These are phyloP conservation scores for Medakamo hakoo DNA, from an alignment of 139 green algal genomes.

Conservation along the genomic window DNA sequence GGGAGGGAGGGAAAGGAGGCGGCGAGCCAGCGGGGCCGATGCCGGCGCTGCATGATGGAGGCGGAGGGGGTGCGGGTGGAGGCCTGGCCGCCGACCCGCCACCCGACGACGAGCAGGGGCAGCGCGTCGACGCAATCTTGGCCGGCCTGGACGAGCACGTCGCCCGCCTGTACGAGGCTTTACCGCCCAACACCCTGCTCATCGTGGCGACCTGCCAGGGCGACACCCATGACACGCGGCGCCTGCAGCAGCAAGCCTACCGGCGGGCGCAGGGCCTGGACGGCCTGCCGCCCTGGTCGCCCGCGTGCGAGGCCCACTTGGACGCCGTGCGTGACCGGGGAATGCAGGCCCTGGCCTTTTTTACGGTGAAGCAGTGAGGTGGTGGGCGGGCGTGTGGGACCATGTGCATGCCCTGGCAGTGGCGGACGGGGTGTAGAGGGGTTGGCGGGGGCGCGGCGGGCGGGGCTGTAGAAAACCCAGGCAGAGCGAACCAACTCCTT, in stretches of 20 bases:
- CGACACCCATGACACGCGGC: constrained; percentile 25
- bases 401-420: no score
- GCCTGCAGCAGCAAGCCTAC: constrained; percentile 35
- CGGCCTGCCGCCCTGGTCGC: constrained; percentile 25
- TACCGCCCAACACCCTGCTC: constrained; percentile 37
- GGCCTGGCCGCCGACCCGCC: background rate
- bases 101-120: background rate
- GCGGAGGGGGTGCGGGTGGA: background rate
- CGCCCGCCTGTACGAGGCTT: constrained; percentile 16
- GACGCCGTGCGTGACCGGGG: constrained; percentile 1
- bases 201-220: constrained; percentile 41
- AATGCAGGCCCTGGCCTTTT: constrained; percentile 25
- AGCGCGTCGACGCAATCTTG: constrained; percentile 16
- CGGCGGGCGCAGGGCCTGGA: constrained; percentile 23
- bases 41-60: background rate
- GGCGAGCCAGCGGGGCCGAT: background rate
- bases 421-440: no score
- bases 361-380: constrained; percentile 18
- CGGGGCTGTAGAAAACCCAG: no score
- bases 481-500: no score
- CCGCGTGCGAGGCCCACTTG: constrained; percentile 21
- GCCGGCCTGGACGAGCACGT: constrained; percentile 19
- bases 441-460: no score
- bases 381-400: no score
- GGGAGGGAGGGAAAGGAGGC: constrained; percentile 4